A percentile compares a stretch with the other conserved stretches of the same genome.
Evolutionary conservation across 345 rosid genomes (phyloP).

Genomic region (Linum lewisii): DNA sequence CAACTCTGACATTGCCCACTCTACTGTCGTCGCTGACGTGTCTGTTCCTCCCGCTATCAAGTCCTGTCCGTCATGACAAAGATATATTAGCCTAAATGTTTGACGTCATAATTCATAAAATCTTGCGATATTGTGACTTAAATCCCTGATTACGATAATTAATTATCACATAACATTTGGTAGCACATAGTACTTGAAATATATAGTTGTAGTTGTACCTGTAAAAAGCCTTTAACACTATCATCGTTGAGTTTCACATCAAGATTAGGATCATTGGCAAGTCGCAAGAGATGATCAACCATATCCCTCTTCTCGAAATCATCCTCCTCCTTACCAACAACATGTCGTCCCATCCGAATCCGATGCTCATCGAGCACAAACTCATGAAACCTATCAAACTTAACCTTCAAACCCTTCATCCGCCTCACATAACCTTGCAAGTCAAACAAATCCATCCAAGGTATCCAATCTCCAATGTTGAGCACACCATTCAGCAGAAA

Average conservation of each 20-base stretch:
- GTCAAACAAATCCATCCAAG: slow-evolving; percentile 19
- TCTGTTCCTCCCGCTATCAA: slow-evolving; percentile 28
- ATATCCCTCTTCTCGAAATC: no score
- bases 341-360: neutral
- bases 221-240: slow-evolving; percentile 15
- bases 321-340: neutral
- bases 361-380: slow-evolving; percentile 17
- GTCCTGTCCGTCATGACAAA: slow-evolving; percentile 7
- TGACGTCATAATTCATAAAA: no score
- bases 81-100: no score
- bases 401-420: slow-evolving; percentile 19
- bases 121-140: no score
- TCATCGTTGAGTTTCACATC: slow-evolving; percentile 18
- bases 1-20: slow-evolving; percentile 31
- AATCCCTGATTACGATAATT: no score
- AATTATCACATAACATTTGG: no score
- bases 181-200: no score
- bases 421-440: slow-evolving; percentile 20
- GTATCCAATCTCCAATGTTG: slow-evolving; percentile 26
- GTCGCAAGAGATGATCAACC: slow-evolving; percentile 23
- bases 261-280: slow-evolving; percentile 24
- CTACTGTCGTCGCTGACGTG: slow-evolving; percentile 17
- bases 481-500: slow-evolving; percentile 19
- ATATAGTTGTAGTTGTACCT: slow-evolving; percentile 5
- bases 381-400: slow-evolving; percentile 15